These are phyloP conservation scores for Aspergillus pseudoterreus DNA, from an alignment of 2,329 filamentous ascomycete species.

Conservation along the genomic window DNA sequence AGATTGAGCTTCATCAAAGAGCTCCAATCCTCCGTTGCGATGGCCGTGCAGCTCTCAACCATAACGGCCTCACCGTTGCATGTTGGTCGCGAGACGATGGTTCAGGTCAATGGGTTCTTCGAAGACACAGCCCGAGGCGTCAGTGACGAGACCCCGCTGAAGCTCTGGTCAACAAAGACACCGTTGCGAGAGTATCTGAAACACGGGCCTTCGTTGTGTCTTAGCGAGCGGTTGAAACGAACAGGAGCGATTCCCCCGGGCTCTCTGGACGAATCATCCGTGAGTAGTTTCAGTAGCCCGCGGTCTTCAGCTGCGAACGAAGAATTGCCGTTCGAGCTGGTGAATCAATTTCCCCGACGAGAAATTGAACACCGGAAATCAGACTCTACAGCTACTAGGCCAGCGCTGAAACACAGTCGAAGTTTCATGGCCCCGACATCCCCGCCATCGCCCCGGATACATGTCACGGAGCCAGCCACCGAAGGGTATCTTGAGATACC, in stretches of 20 bases:
- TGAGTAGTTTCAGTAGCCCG: conserved; percentile 29
- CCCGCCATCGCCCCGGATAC: conserved; percentile 19
- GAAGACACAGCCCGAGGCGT: conserved; percentile 56
- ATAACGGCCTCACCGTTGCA: conserved; percentile 45
- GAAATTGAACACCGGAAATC: background rate
- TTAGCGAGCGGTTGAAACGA: conserved; percentile 50
- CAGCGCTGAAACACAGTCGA: conserved; percentile 18
- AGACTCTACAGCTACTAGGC: conserved; percentile 12
- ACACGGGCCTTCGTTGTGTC: conserved; percentile 54
- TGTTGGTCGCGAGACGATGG: conserved; percentile 52
- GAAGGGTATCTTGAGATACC: conserved; percentile 18
- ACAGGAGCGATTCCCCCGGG: conserved; percentile 19
- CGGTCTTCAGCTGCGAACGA: conserved; percentile 16
- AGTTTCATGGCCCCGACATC: conserved; percentile 22
- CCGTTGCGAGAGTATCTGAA: conserved; percentile 48
- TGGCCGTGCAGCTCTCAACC: conserved; percentile 23
- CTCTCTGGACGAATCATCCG: conserved; percentile 25
- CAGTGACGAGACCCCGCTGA: conserved; percentile 39
- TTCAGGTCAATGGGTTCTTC: conserved; percentile 60
- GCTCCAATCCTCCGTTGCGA: conserved; percentile 15
- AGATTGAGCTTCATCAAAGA: conserved; percentile 25
- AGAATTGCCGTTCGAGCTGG: background rate
- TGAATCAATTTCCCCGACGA: background rate
- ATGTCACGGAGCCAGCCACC: conserved; percentile 24
- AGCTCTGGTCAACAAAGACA: conserved; percentile 29